A percentile compares a stretch with the other conserved stretches of the same genome.
phyloP scores from a whole-genome alignment of 108 stramenopile species.

The Pelagomonas calceolata region DNA sequence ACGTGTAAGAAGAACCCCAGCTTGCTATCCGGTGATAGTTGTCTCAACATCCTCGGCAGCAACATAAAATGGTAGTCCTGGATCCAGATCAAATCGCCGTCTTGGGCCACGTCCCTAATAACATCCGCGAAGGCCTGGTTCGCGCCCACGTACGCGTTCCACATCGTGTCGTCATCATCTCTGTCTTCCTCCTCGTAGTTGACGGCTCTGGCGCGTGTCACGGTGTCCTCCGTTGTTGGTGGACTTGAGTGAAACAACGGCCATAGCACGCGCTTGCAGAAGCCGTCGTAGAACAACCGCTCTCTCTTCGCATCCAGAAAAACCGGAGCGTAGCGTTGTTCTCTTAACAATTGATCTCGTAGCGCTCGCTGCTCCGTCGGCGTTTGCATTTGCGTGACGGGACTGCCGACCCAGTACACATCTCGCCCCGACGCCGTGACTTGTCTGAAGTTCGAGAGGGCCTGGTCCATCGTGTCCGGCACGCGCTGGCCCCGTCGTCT shows the following conservation, averaged over 20 bases:
- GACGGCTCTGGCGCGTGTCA: not conserved
- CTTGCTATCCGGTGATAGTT: conserved; percentile 18
- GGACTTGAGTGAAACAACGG: conserved; percentile 44
- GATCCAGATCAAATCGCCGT: conserved; percentile 50
- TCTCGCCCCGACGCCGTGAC: not conserved
- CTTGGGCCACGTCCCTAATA: conserved; percentile 28
- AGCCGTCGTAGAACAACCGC: conserved; percentile 25
- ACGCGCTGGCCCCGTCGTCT: not conserved
- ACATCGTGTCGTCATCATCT: conserved; percentile 11
- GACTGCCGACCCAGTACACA: not conserved
- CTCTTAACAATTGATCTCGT: not conserved
- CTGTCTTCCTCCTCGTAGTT: not conserved
- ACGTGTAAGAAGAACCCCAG: conserved; percentile 58
- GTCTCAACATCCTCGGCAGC: conserved; percentile 38
- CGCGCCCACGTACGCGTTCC: conserved; percentile 47
- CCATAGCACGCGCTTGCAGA: conserved; percentile 55
- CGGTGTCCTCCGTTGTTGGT: not conserved
- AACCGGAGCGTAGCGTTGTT: not conserved
- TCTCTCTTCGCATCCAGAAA: not conserved
- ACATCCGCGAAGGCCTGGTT: conserved; percentile 44
- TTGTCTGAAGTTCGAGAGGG: not conserved
- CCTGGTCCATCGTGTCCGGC: not conserved
- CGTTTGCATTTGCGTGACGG: not conserved
- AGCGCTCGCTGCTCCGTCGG: not conserved
- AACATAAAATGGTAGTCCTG: conserved; percentile 56